Conservation (phyloP, 2,329 filamentous ascomycete genomes). For the Aspergillus pseudotamarii region DNA sequence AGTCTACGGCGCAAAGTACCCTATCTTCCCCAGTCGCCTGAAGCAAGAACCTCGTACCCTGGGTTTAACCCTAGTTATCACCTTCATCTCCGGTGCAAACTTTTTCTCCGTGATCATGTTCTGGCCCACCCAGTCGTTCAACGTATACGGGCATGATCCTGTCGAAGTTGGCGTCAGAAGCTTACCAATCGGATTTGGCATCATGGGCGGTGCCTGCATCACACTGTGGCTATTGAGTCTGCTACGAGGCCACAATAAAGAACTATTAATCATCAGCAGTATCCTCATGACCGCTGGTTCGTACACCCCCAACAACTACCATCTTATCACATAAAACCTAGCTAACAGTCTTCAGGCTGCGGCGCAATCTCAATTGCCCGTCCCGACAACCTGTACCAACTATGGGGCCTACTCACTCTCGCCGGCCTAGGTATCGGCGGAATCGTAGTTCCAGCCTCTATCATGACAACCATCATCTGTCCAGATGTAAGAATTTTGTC, state of each 20-base stretch:
- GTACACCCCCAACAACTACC: slow-evolving; percentile 8
- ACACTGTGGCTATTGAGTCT: slow-evolving; percentile 61
- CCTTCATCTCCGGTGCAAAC: slow-evolving; percentile 62
- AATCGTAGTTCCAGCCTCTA: slow-evolving; percentile 68
- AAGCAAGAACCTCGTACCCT: slow-evolving; percentile 55
- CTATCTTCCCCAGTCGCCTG: slow-evolving; percentile 49
- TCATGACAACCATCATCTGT: slow-evolving; percentile 70
- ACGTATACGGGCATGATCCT: slow-evolving; percentile 67
- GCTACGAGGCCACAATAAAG: slow-evolving; percentile 61
- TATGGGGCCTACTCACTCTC: slow-evolving; percentile 63
- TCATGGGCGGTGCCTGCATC: slow-evolving; percentile 63
- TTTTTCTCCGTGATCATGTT: slow-evolving; percentile 60
- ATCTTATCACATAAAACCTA: not conserved
- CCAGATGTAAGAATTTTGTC: slow-evolving; percentile 53
- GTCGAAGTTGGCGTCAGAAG: slow-evolving; percentile 66
- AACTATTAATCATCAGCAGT: slow-evolving; percentile 62
- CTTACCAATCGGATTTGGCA: slow-evolving; percentile 66
- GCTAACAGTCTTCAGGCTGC: slow-evolving; percentile 42
- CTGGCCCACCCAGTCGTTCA: slow-evolving; percentile 67
- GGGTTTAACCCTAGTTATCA: slow-evolving; percentile 58
- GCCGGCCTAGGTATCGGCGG: slow-evolving; percentile 68
- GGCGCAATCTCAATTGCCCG: slow-evolving; percentile 56
- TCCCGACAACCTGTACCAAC: slow-evolving; percentile 55
- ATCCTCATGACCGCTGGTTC: slow-evolving; percentile 66
- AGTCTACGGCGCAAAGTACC: slow-evolving; percentile 48